Evolutionary conservation across 306 rosid species (phyloP).

Genomic region (Vicia faba): DNA sequence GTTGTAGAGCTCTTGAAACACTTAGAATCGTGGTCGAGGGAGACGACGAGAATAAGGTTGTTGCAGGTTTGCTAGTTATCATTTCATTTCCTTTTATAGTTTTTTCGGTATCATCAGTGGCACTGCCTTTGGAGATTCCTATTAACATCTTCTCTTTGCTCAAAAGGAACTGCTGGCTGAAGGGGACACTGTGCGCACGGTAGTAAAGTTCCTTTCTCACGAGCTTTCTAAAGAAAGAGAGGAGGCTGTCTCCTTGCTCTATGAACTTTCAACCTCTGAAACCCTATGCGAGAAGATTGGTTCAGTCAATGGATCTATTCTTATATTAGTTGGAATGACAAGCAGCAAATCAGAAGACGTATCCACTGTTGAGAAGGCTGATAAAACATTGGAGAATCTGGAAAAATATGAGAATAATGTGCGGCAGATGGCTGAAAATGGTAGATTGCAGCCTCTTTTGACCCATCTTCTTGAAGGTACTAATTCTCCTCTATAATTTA

Average conservation of each 20-base stretch:
- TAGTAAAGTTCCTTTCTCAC: conserved; percentile 79
- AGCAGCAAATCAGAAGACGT: conserved; percentile 88
- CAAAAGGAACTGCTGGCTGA: conserved; percentile 79
- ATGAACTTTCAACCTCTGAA: conserved; percentile 89
- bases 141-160: conserved; percentile 45
- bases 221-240: conserved; percentile 91
- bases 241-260: conserved; percentile 90
- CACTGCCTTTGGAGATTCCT: conserved; percentile 32
- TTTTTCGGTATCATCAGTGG: conserved; percentile 20
- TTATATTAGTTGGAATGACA: conserved; percentile 94
- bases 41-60: conserved; percentile 86
- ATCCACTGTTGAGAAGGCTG: conserved; percentile 74
- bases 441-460: conserved; percentile 87
- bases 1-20: conserved; percentile 82
- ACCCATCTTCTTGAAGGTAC: conserved; percentile 89
- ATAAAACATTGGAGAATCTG: conserved; percentile 77
- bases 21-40: conserved; percentile 79
- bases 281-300: conserved; percentile 88
- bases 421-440: conserved; percentile 92
- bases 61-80: conserved; percentile 42
- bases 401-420: conserved; percentile 85
- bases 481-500: conserved; percentile 24
- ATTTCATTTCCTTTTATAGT: conserved; percentile 33
- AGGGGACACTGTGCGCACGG: conserved; percentile 86
- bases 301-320: conserved; percentile 89